These are phyloP conservation scores for Tritrichomonas musculus DNA, from an alignment of 208 protist genomes.

Conservation along the genomic window DNA sequence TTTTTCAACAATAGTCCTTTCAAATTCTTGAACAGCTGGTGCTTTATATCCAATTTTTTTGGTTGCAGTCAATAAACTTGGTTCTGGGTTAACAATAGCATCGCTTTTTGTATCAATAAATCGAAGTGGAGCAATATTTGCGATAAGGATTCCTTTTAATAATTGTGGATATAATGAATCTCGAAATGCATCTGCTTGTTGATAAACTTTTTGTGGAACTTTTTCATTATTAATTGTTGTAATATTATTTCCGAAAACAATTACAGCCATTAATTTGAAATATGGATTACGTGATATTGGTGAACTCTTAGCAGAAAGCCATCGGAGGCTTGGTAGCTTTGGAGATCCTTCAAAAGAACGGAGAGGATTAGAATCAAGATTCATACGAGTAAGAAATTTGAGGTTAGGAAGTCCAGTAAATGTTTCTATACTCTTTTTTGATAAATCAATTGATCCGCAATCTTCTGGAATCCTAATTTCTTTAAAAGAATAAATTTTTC, in stretches of 20 bases:
- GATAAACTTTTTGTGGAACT: background rate
- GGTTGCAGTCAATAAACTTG: background rate
- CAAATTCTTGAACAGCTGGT: background rate
- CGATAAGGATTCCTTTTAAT: background rate
- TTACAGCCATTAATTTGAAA: background rate
- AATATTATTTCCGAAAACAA: background rate
- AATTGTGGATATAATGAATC: background rate
- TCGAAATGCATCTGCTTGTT: background rate
- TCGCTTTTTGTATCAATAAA: background rate
- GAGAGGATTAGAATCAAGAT: conserved; percentile 3
- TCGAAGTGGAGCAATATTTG: background rate
- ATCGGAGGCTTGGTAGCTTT: background rate
- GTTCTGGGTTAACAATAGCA: background rate
- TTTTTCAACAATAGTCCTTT: background rate
- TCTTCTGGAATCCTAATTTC: background rate
- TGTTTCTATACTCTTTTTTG: background rate
- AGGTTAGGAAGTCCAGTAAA: background rate
- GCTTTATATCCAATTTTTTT: background rate
- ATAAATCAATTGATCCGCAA: background rate
- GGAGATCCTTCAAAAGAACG: background rate
- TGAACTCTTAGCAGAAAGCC: background rate
- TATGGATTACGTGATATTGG: conserved; percentile 2
- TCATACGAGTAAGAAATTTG: background rate
- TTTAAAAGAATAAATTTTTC: background rate
- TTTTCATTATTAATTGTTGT: conserved; percentile 10